Evolutionary conservation across 2,329 filamentous ascomycete species (phyloP).

Genomic region (Phialophora expanda): DNA sequence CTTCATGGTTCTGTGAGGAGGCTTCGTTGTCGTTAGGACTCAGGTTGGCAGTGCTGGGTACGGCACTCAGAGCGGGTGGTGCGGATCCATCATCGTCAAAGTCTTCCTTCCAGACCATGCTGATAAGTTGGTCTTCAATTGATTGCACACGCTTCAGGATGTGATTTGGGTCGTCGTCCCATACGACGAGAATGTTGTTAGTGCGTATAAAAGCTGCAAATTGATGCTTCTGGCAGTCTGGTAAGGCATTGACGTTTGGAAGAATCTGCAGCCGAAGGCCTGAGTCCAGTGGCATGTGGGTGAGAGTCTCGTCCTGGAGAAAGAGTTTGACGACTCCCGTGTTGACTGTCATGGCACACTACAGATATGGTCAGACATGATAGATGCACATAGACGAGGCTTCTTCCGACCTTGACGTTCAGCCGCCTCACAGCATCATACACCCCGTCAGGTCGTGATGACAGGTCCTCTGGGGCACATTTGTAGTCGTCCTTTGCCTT

Average conservation of each 20-base stretch:
- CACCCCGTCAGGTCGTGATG: constrained; percentile 54
- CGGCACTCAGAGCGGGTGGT: constrained; percentile 21
- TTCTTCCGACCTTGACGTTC: constrained; percentile 57
- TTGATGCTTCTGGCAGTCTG: constrained; percentile 67
- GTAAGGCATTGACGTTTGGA: constrained; percentile 61
- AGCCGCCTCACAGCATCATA: constrained; percentile 56
- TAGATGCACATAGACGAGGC: neutral
- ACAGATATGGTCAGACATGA: neutral
- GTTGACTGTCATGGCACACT: constrained; percentile 72
- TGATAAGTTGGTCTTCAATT: constrained; percentile 56
- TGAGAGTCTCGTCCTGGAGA: constrained; percentile 55
- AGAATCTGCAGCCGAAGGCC: constrained; percentile 68
- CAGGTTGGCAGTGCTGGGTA: constrained; percentile 30
- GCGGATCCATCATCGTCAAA: constrained; percentile 51
- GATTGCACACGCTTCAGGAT: constrained; percentile 58
- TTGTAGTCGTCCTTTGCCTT: constrained; percentile 57
- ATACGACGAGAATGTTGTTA: constrained; percentile 63
- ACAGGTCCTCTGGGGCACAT: constrained; percentile 57
- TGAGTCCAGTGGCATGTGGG: constrained; percentile 64
- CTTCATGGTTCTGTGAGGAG: constrained; percentile 43
- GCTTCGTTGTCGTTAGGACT: constrained; percentile 11
- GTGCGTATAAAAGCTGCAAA: constrained; percentile 69
- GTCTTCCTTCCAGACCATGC: constrained; percentile 43
- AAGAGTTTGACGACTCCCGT: constrained; percentile 68
- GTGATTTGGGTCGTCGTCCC: constrained; percentile 66